These are phyloP conservation scores for Myotisia sp. DNA, from an alignment of 2,329 filamentous ascomycete species.

Conservation along the genomic window DNA sequence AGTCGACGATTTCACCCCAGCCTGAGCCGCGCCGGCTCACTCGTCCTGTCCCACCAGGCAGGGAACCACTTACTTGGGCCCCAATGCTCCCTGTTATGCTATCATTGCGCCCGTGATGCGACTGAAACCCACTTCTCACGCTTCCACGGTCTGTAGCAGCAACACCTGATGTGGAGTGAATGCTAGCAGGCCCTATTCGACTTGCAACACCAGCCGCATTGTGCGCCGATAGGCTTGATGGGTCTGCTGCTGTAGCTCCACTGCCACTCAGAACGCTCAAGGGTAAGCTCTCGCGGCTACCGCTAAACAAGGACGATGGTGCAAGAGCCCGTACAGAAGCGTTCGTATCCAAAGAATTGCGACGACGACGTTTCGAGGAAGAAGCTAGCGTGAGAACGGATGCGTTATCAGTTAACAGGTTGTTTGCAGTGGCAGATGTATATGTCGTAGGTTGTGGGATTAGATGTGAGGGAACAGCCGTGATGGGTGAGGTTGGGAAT, in stretches of 20 bases:
- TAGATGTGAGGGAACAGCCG: conserved; percentile 47
- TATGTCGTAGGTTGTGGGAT: conserved; percentile 43
- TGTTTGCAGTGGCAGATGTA: conserved; percentile 47
- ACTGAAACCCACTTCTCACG: conserved; percentile 50
- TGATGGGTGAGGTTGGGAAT: conserved; percentile 45
- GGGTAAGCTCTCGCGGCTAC: conserved; percentile 49
- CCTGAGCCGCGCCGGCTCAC: conserved; percentile 32
- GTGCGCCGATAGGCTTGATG: conserved; percentile 28
- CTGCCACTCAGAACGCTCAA: conserved; percentile 45
- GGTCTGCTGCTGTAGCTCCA: conserved; percentile 19
- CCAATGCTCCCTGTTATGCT: conserved; percentile 66
- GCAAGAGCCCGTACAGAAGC: conserved; percentile 52
- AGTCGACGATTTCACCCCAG: conserved; percentile 31
- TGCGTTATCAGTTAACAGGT: conserved; percentile 50
- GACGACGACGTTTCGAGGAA: conserved; percentile 47
- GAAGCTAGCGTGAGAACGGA: conserved; percentile 52
- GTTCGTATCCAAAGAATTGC: conserved; percentile 51
- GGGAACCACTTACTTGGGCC: conserved; percentile 44
- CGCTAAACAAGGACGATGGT: conserved; percentile 50
- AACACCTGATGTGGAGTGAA: conserved; percentile 50
- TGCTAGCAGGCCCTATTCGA: conserved; percentile 42
- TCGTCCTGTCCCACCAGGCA: conserved; percentile 22
- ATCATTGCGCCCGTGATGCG: conserved; percentile 60
- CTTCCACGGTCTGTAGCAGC: conserved; percentile 63
- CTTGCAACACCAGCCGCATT: conserved; percentile 27